These are phyloP conservation scores for Leishmania martiniquensis DNA, from an alignment of 208 protist genomes.

Conservation along the genomic window DNA sequence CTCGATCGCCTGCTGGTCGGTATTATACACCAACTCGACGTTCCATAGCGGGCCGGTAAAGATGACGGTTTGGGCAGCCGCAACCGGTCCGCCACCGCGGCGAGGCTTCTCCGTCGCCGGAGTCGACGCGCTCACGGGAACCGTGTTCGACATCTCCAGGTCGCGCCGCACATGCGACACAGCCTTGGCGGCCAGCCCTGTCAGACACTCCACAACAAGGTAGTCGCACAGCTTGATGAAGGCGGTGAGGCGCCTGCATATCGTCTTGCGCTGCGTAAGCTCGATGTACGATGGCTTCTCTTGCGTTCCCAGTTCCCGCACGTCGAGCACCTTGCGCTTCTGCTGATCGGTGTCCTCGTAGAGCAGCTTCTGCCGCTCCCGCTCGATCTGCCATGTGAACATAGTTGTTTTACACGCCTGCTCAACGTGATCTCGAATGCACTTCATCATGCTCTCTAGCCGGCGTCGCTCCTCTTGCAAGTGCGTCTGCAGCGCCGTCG, in stretches of 20 bases:
- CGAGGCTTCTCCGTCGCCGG: not conserved
- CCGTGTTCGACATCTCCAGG: slow-evolving; percentile 63
- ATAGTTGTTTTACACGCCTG: slow-evolving; percentile 93
- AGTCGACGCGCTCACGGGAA: not conserved
- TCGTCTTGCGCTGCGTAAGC: slow-evolving; percentile 89
- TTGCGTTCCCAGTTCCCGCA: slow-evolving; percentile 79
- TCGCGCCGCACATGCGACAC: slow-evolving; percentile 74
- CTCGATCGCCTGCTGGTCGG: slow-evolving; percentile 64
- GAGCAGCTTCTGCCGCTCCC: slow-evolving; percentile 70
- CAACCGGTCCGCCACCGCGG: slow-evolving; percentile 2
- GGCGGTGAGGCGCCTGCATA: slow-evolving; percentile 90
- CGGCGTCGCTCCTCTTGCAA: slow-evolving; percentile 59
- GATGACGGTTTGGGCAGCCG: slow-evolving; percentile 4
- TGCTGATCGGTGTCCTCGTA: slow-evolving; percentile 75
- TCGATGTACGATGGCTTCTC: slow-evolving; percentile 95
- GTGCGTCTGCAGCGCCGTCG: slow-evolving; percentile 47
- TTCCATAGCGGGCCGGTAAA: slow-evolving; percentile 79
- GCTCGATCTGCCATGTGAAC: slow-evolving; percentile 82
- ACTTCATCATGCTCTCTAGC: slow-evolving; percentile 87
- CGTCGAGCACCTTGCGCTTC: slow-evolving; percentile 84
- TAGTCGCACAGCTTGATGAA: slow-evolving; percentile 96
- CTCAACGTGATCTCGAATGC: slow-evolving; percentile 86
- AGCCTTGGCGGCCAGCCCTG: slow-evolving; percentile 80
- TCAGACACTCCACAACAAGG: slow-evolving; percentile 93
- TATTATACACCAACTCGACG: slow-evolving; percentile 84